These are phyloP conservation scores for Hypericum perforatum DNA, from an alignment of 345 rosid genomes.

Conservation along the genomic window DNA sequence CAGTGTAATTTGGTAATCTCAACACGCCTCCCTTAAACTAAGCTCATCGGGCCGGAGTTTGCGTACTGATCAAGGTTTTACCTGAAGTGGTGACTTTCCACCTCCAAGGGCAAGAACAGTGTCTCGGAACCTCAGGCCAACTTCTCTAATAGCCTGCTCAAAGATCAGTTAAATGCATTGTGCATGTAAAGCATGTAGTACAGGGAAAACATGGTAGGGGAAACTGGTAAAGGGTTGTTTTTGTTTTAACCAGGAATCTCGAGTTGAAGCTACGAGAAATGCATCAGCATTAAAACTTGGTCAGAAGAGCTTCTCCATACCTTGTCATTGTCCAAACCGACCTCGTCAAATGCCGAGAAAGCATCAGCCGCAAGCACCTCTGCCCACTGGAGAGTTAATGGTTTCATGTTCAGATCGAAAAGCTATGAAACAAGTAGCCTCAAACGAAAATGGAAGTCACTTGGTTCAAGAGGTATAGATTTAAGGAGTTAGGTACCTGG, in stretches of 20 bases:
- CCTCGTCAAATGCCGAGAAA: constrained; percentile 93
- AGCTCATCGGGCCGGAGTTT: too few relatives aligned
- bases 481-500: constrained; percentile 39
- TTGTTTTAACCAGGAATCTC: too few relatives aligned
- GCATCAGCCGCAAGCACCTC: constrained; percentile 96
- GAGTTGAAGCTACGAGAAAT: too few relatives aligned
- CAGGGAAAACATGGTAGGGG: too few relatives aligned
- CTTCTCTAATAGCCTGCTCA: constrained; percentile 70
- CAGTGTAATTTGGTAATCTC: too few relatives aligned
- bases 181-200: not conserved
- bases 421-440: constrained; percentile 1
- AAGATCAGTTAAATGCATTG: not conserved
- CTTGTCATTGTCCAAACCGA: constrained; percentile 64
- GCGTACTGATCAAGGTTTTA: constrained; percentile 6
- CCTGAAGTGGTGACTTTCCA: constrained; percentile 77
- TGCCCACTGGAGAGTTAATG: constrained; percentile 66
- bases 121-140: constrained; percentile 64
- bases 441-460: constrained; percentile 1
- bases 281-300: too few relatives aligned
- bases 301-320: constrained; percentile 19
- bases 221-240: too few relatives aligned
- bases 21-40: too few relatives aligned
- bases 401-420: constrained; percentile 16
- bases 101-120: constrained; percentile 93
- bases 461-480: not conserved